phyloP scores from a whole-genome alignment of 768 basidiomycete species.

The Boletus pseudo-olivaceus region DNA sequence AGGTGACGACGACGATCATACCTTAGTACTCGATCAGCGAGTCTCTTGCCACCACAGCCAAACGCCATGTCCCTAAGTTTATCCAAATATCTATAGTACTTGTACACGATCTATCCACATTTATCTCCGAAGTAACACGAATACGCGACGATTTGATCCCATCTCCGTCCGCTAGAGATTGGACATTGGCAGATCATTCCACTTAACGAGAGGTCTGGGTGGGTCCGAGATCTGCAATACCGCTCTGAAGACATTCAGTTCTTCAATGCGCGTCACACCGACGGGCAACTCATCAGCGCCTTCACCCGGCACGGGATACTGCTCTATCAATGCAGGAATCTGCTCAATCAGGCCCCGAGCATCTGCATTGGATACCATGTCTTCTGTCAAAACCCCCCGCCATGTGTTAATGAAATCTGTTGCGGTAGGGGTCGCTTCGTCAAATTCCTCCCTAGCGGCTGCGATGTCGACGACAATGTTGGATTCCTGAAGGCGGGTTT shows the following conservation, averaged over 20 bases:
- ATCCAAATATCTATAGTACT: background rate
- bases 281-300: slow-evolving; percentile 42
- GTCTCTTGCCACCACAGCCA: no score
- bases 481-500: slow-evolving; percentile 45
- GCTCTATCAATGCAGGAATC: slow-evolving; percentile 55
- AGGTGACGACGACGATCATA: no score
- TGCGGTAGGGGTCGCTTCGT: slow-evolving; percentile 54
- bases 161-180: slow-evolving; percentile 41
- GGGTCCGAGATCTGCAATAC: slow-evolving; percentile 50
- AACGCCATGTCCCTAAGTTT: background rate
- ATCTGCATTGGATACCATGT: slow-evolving; percentile 39
- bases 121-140: background rate
- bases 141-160: background rate
- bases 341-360: slow-evolving; percentile 46
- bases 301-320: slow-evolving; percentile 55
- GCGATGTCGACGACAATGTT: slow-evolving; percentile 48
- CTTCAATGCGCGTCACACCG: slow-evolving; percentile 60
- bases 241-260: slow-evolving; percentile 64
- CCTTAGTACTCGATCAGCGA: background rate
- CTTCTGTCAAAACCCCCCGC: slow-evolving; percentile 39
- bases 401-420: slow-evolving; percentile 66
- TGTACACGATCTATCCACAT: background rate
- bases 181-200: slow-evolving; percentile 67
- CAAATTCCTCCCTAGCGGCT: slow-evolving; percentile 49
- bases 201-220: slow-evolving; percentile 66